Evolutionary conservation across 441 rosid species (phyloP), one percentile per base, ranked within the genome.

Genomic region (Jatropha multifida): DNA sequence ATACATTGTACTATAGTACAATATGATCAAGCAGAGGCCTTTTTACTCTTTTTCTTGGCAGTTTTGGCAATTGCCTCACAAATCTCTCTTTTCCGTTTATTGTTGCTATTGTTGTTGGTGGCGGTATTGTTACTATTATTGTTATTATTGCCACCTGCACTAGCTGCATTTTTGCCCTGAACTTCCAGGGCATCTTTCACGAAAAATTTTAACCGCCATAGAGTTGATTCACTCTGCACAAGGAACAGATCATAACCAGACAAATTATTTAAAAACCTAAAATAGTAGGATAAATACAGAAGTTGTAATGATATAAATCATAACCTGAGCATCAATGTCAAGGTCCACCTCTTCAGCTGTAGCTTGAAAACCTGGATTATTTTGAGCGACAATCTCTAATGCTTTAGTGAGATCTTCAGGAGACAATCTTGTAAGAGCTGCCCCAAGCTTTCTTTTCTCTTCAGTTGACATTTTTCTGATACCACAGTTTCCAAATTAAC

Each of bases 161-260:
- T 86, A 20, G 82, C 86, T 14, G 84, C 80, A 81, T 80, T 79
- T 81, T 85, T 91, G 37, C 88, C 86, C 67, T 86, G 86, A 74
- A 68, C 87, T 88, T 88, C 90, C 59, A 94, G 71, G 26, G 92
- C 90, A 68, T 89, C 94, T 86, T 89, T 91, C 78, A 93, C 96
- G 42, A 92, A 94, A 84, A 90, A 90, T 77, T 92, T 96, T 72
- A 96, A 79, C 84, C 97, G 90, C 99, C 98, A 94, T 65, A 91
- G 84, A 12, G 97, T 92, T 37, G 90, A 83, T 72, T 93, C 97
- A 23, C 85, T 90, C 94, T 89, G 88, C 81, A 62, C n/a, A 15
- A 11, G 32, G 55, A 62, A 23, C 4, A 68, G 40, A 20, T 59
- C 20, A 59, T 37, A 56, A 49, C 23, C 56, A 20, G 60, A 26